phyloP scores from a whole-genome alignment of 805 yeast genomes.

The Candida peoriensis region DNA sequence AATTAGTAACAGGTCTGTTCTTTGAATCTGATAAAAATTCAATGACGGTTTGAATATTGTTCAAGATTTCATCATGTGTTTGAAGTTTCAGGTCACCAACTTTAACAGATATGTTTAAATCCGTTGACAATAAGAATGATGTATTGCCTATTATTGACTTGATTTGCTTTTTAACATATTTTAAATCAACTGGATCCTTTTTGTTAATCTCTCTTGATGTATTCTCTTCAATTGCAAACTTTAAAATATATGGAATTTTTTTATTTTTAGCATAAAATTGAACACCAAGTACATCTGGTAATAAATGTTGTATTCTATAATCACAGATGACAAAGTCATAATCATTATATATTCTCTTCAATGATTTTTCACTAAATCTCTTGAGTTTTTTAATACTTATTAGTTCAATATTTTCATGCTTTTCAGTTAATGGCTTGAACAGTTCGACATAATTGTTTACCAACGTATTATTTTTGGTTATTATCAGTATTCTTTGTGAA shows the following conservation, averaged over 20 bases:
- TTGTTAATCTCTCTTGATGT: background rate
- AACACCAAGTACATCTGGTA: conserved; percentile 55
- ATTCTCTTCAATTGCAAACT: conserved; percentile 5
- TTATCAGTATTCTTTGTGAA: conserved; percentile 38
- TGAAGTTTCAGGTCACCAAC: conserved; percentile 41
- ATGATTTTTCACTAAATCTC: conserved; percentile 44
- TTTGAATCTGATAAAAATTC: conserved; percentile 41
- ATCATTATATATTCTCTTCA: conserved; percentile 48
- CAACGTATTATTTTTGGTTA: conserved; percentile 54
- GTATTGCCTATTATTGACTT: conserved; percentile 61
- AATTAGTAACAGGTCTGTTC: conserved; percentile 41
- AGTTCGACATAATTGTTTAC: conserved; percentile 22
- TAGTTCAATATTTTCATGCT: conserved; percentile 11
- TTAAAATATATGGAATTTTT: conserved; percentile 60
- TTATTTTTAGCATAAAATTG: conserved; percentile 60
- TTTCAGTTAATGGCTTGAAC: conserved; percentile 11
- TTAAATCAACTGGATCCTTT: conserved; percentile 42
- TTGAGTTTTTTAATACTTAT: conserved; percentile 47
- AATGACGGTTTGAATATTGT: conserved; percentile 48
- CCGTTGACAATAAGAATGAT: conserved; percentile 55
- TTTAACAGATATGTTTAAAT: conserved; percentile 53
- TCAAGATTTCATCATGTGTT: conserved; percentile 30
- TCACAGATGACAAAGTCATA: conserved; percentile 69
- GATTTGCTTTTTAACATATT: conserved; percentile 59
- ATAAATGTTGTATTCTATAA: conserved; percentile 55